Evolutionary conservation across 2,329 filamentous ascomycete species (phyloP).

Genomic region (Neonectria ditissima): DNA sequence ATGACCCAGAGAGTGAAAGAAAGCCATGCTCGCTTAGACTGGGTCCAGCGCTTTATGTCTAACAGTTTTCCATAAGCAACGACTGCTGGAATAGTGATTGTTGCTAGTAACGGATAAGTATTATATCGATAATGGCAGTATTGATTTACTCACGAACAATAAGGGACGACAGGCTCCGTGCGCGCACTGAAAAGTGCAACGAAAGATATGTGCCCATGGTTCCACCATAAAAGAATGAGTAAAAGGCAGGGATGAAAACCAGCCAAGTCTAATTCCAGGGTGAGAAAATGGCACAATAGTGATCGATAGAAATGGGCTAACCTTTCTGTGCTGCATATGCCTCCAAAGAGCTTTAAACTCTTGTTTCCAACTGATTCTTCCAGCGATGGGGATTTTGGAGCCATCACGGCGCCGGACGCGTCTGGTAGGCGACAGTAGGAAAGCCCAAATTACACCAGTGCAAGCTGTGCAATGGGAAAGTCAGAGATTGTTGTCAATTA

Average conservation of each 20-base stretch:
- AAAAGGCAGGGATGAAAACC: slow-evolving; percentile 50
- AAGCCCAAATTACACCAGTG: slow-evolving; percentile 26
- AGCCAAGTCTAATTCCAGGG: slow-evolving; percentile 44
- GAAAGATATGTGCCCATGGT: slow-evolving; percentile 52
- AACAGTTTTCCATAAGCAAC: slow-evolving; percentile 19
- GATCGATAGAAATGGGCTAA: neutral
- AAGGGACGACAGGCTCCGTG: slow-evolving; percentile 41
- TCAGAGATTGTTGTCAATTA: neutral
- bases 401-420: slow-evolving; percentile 25
- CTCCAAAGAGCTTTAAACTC: slow-evolving; percentile 22
- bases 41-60: slow-evolving; percentile 16
- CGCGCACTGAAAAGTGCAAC: slow-evolving; percentile 48
- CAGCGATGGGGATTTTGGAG: slow-evolving; percentile 14
- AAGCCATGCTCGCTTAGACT: slow-evolving; percentile 15
- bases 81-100: slow-evolving; percentile 18
- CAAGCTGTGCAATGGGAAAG: slow-evolving; percentile 12
- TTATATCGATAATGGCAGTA: neutral
- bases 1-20: slow-evolving; percentile 22
- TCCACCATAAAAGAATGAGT: slow-evolving; percentile 54
- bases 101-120: slow-evolving; percentile 1
- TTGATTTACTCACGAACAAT: slow-evolving; percentile 16
- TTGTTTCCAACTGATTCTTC: slow-evolving; percentile 19
- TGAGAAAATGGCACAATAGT: neutral
- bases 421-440: slow-evolving; percentile 21
- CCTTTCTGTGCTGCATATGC: slow-evolving; percentile 25